Conservation (phyloP, 2,329 filamentous ascomycete species). For the Nemania abortiva region DNA sequence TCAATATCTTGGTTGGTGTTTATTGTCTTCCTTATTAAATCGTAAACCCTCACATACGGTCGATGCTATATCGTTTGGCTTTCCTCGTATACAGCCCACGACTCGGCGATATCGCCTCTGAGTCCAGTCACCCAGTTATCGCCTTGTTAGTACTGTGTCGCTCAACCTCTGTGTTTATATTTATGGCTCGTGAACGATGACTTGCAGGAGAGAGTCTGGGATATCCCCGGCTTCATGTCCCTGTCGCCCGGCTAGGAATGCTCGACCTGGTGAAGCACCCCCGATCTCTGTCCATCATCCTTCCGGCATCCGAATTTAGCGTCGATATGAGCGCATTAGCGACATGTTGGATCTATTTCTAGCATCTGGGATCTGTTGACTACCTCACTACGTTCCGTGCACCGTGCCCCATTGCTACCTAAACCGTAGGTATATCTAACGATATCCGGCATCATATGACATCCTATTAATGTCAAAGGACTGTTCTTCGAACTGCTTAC, state of each 20-base stretch:
- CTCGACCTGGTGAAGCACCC: constrained; percentile 17
- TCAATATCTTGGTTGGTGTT: background rate
- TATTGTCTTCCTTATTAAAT: background rate
- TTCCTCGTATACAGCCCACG: background rate
- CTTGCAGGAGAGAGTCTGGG: constrained; percentile 10
- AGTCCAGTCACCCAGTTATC: background rate
- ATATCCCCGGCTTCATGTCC: constrained; percentile 14
- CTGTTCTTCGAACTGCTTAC: background rate
- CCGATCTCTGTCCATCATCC: constrained; percentile 26
- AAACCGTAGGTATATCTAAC: background rate
- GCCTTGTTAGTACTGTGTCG: background rate
- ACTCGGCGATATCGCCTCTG: background rate
- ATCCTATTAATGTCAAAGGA: background rate
- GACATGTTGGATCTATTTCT: constrained; percentile 25
- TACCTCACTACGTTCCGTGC: background rate
- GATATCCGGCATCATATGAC: background rate
- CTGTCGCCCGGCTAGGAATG: constrained; percentile 9
- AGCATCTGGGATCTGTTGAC: constrained; percentile 6
- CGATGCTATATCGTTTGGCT: background rate
- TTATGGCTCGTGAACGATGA: constrained; percentile 4
- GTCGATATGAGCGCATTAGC: constrained; percentile 36
- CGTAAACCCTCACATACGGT: too few species aligned
- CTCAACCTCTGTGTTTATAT: background rate
- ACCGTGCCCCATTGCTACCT: constrained; percentile 1
- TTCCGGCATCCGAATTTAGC: constrained; percentile 38